A percentile compares a stretch with the other conserved stretches of the same genome.
These are phyloP conservation scores for Fusarium sp. DNA, from an alignment of 2,329 filamentous ascomycete genomes.

Conservation along the genomic window DNA sequence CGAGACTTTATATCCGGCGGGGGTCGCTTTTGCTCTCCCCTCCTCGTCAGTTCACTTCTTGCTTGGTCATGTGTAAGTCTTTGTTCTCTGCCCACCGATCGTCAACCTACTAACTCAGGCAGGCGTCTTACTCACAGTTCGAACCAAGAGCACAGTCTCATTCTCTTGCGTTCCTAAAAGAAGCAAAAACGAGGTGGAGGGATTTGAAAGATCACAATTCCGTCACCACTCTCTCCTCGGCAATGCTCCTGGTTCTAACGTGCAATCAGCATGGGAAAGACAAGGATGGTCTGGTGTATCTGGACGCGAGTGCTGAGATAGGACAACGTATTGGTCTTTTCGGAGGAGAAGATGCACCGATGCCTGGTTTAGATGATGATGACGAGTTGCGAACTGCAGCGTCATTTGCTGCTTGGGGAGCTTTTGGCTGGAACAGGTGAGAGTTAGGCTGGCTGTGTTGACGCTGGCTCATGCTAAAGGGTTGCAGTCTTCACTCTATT, in stretches of 20 bases:
- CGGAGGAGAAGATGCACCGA: fast-evolving
- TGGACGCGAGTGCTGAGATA: conserved; percentile 12
- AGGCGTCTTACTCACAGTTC: conserved; percentile 28
- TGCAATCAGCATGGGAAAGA: conserved; percentile 19
- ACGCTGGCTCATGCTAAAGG: not conserved
- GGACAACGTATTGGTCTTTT: conserved; percentile 6
- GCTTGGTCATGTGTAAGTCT: conserved; percentile 26
- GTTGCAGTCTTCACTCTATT: not conserved
- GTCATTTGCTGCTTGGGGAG: conserved; percentile 18
- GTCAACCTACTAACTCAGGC: fast-evolving
- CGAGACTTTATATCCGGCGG: not conserved
- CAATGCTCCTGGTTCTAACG: conserved; percentile 12
- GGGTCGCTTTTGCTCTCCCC: conserved; percentile 14
- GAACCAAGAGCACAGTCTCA: not conserved
- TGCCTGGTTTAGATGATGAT: not conserved
- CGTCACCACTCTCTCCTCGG: conserved; percentile 1
- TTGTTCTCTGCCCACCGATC: fast-evolving
- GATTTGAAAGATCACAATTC: not conserved
- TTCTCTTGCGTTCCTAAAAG: not conserved
- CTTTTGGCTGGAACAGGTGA: conserved; percentile 27
- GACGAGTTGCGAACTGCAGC: not conserved
- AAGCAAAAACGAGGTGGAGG: conserved; percentile 10
- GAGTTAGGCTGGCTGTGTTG: fast-evolving
- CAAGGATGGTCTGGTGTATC: not conserved
- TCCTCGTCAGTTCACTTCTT: conserved; percentile 22